These are phyloP conservation scores for Fusarium nygamai DNA, from an alignment of 2,329 filamentous ascomycete species.

Conservation along the genomic window DNA sequence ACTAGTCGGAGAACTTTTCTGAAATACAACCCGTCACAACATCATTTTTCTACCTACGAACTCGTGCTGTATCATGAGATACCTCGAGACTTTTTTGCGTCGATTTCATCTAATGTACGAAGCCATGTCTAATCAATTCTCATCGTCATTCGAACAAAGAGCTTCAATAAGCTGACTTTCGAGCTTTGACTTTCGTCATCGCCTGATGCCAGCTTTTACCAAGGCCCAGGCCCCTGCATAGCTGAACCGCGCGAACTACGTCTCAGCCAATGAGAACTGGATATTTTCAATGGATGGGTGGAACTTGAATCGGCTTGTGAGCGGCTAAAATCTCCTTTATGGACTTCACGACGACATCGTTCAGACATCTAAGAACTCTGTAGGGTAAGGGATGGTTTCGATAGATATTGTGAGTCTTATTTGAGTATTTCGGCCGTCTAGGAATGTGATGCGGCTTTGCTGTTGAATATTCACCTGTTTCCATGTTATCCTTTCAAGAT, in stretches of 20 bases:
- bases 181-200: conserved; percentile 32
- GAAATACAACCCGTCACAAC: too few species aligned
- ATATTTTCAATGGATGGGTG: neutral
- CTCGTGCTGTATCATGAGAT: neutral
- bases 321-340: neutral
- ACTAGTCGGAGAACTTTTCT: neutral
- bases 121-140: neutral
- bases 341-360: too few species aligned
- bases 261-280: conserved; percentile 10
- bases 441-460: neutral
- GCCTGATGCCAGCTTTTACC: conserved; percentile 10
- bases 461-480: neutral
- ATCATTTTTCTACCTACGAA: too few species aligned
- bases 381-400: too few species aligned
- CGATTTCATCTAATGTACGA: neutral
- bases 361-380: too few species aligned
- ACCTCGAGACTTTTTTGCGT: neutral
- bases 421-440: neutral
- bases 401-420: too few species aligned
- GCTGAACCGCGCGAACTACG: conserved; percentile 16
- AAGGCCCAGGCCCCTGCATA: conserved; percentile 24
- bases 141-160: neutral
- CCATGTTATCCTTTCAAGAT: neutral
- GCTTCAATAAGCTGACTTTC: neutral
- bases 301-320: neutral